Evolutionary conservation across 495 filamentous ascomycete species (phyloP).

Genomic region (Penicillium manginii): DNA sequence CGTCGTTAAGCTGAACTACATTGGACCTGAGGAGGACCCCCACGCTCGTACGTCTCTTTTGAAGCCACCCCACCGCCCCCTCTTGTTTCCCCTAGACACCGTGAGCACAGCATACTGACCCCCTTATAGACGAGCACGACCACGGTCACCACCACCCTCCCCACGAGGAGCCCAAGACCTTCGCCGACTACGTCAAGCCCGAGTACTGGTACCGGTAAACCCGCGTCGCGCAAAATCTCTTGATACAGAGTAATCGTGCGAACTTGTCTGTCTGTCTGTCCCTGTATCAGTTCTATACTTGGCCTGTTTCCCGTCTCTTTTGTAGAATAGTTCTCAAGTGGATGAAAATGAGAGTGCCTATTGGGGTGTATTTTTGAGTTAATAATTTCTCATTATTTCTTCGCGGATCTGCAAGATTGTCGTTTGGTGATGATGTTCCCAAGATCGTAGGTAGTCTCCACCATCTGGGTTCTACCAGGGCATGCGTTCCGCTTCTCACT

Average conservation of each 20-base stretch:
- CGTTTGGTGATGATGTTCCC: background rate
- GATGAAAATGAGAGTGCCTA: conserved; percentile 38
- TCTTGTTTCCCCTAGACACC: background rate
- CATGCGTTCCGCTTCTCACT: too few species aligned
- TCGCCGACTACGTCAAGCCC: conserved; percentile 89
- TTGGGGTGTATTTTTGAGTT: conserved; percentile 21
- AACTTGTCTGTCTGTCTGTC: conserved; percentile 23
- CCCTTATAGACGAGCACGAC: conserved; percentile 45
- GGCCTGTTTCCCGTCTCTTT: conserved; percentile 36
- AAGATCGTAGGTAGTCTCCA: background rate
- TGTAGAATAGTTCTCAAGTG: conserved; percentile 51
- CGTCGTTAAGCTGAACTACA: conserved; percentile 95
- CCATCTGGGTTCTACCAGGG: too few species aligned
- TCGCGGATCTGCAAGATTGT: background rate
- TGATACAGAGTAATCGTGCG: conserved; percentile 23
- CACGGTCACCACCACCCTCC: conserved; percentile 57
- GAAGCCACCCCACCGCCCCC: too few species aligned
- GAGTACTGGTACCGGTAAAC: conserved; percentile 79
- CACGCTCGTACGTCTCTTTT: conserved; percentile 51
- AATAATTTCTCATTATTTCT: conserved; percentile 1
- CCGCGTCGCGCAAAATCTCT: conserved; percentile 10
- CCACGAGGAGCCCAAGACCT: conserved; percentile 84
- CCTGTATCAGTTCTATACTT: conserved; percentile 31
- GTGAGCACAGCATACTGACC: conserved; percentile 6
- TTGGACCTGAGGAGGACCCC: conserved; percentile 76